Conservation (phyloP, 2,329 filamentous ascomycete genomes). For the Cryphonectria carpinicola region DNA sequence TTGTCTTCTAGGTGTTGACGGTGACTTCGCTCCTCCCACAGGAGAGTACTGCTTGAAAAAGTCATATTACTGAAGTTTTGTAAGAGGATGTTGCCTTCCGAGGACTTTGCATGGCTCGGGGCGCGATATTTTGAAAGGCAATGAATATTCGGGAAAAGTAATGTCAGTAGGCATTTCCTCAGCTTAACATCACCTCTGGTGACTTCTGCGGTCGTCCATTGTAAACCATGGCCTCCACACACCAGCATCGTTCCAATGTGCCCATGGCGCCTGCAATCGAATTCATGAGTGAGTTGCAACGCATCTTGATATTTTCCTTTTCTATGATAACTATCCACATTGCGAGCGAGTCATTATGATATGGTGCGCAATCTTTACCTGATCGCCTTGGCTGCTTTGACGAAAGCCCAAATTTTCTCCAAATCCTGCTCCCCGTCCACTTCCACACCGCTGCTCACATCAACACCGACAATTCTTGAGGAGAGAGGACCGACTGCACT, state of each 20-base stretch:
- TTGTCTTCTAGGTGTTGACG: background rate
- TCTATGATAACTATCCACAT: background rate
- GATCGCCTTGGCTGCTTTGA: slow-evolving; percentile 71
- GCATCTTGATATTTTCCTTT: background rate
- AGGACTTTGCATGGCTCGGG: background rate
- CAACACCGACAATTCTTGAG: slow-evolving; percentile 75
- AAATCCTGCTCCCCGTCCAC: slow-evolving; percentile 79
- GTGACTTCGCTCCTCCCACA: background rate
- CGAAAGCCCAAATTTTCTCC: slow-evolving; percentile 79
- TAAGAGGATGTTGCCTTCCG: background rate
- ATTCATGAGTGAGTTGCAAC: background rate
- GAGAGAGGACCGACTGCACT: slow-evolving; percentile 62
- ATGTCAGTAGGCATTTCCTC: background rate
- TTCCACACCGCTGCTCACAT: slow-evolving; percentile 95
- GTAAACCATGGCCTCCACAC: background rate
- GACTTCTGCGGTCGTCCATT: background rate
- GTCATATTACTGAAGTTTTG: background rate
- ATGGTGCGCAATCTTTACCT: slow-evolving; percentile 40
- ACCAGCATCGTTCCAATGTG: background rate
- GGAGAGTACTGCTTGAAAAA: background rate
- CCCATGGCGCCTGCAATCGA: background rate
- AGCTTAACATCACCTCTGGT: background rate
- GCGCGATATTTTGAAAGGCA: too few species aligned
- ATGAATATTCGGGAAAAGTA: background rate
- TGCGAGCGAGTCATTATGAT: background rate